A percentile compares a stretch with the other conserved stretches of the same genome.
These are phyloP conservation scores for Chlorella sorokiniana DNA, from an alignment of 139 green algal species.

Conservation along the genomic window DNA sequence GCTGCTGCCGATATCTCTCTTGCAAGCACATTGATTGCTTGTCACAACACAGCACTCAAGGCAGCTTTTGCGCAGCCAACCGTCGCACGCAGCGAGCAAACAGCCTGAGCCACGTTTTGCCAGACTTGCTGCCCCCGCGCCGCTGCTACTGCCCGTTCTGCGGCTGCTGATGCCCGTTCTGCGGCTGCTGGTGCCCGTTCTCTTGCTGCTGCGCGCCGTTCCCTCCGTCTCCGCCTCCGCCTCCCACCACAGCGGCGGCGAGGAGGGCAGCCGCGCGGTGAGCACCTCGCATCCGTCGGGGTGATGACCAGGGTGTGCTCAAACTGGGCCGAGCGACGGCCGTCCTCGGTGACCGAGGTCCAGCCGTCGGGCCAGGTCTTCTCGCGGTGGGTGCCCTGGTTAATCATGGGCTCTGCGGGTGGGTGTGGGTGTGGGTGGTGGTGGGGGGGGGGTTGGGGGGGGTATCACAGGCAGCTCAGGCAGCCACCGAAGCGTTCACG, in stretches of 20 bases:
- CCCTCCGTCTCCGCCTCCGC: background rate
- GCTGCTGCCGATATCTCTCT: too few relatives aligned
- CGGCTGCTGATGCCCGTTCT: too few relatives aligned
- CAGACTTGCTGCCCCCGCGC: background rate
- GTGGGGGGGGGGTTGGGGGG: background rate
- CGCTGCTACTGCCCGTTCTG: background rate
- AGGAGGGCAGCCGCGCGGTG: conserved; percentile 74
- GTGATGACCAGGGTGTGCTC: conserved; percentile 93
- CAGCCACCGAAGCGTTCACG: background rate
- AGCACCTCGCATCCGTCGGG: conserved; percentile 81
- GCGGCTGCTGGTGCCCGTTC: background rate
- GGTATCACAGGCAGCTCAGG: background rate
- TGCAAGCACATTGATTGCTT: background rate
- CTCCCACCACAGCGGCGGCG: conserved; percentile 72
- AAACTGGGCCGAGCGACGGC: conserved; percentile 92
- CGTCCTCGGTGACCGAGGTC: conserved; percentile 91
- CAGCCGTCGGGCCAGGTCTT: conserved; percentile 96
- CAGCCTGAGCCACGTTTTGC: background rate
- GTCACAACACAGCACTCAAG: too few relatives aligned
- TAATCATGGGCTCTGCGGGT: conserved; percentile 90
- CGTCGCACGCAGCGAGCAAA: too few relatives aligned
- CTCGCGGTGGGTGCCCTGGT: conserved; percentile 77
- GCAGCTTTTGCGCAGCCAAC: too few relatives aligned
- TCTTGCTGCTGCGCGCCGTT: background rate
- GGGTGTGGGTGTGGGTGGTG: background rate